Conservation (phyloP, 1,284 basidiomycete species). For the Ceratobasidium sp. region DNA sequence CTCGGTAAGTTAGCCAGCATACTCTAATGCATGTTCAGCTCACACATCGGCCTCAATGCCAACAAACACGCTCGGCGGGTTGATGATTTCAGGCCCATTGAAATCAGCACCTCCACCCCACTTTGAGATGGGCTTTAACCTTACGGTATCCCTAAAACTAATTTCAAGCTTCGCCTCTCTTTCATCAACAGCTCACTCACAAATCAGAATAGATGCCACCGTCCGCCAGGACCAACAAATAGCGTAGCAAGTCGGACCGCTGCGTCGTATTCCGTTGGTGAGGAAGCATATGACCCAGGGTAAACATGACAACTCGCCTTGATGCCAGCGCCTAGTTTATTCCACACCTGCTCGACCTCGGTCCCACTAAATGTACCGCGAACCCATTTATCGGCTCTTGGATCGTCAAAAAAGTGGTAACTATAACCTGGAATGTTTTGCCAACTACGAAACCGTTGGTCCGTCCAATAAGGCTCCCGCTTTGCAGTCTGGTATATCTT, state of each 20-base stretch:
- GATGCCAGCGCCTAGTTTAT: slow-evolving; percentile 56
- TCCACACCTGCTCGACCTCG: slow-evolving; percentile 56
- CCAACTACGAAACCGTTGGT: slow-evolving; percentile 39
- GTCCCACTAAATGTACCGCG: slow-evolving; percentile 51
- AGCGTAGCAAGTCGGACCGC: slow-evolving; percentile 58
- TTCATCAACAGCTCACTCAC: slow-evolving; percentile 15
- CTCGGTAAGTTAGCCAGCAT: slow-evolving; percentile 14
- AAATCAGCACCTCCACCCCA: slow-evolving; percentile 50
- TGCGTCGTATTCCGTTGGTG: slow-evolving; percentile 1
- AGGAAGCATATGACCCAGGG: not conserved
- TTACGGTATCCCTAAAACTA: slow-evolving; percentile 48
- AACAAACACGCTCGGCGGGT: slow-evolving; percentile 55
- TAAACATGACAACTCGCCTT: slow-evolving; percentile 46
- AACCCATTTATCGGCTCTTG: slow-evolving; percentile 54
- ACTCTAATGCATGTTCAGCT: slow-evolving; percentile 13
- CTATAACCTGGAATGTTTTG: slow-evolving; percentile 39
- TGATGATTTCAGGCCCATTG: slow-evolving; percentile 10
- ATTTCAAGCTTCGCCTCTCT: not conserved
- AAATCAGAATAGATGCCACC: slow-evolving; percentile 59
- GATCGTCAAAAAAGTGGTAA: slow-evolving; percentile 57
- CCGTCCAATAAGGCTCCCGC: slow-evolving; percentile 24
- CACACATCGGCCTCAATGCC: slow-evolving; percentile 59
- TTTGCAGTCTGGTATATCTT: slow-evolving; percentile 51
- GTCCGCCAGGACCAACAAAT: slow-evolving; percentile 57
- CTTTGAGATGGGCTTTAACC: slow-evolving; percentile 50